phyloP scores from a whole-genome alignment of 1,284 basidiomycete species.

The Puccinia horiana region DNA sequence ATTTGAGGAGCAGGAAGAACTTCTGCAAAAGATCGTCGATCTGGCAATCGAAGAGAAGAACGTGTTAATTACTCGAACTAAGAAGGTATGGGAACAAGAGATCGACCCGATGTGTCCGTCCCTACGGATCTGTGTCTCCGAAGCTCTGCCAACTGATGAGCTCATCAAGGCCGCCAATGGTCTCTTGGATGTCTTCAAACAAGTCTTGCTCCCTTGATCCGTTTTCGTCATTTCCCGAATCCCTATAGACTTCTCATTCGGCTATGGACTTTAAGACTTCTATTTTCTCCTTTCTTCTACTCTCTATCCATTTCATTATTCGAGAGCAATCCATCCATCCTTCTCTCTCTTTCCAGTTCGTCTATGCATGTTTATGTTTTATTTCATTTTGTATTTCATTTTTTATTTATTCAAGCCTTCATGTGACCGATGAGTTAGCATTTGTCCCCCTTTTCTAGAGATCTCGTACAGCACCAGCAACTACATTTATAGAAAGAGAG shows the following conservation, averaged over 20 bases:
- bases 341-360: background rate
- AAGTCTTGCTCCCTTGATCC: slow-evolving; percentile 8
- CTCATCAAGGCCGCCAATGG: slow-evolving; percentile 1
- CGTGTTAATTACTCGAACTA: slow-evolving; percentile 38
- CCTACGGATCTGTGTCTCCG: slow-evolving; percentile 46
- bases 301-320: background rate
- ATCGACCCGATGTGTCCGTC: slow-evolving; percentile 40
- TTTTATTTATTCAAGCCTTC: too few species aligned
- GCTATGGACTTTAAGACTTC: background rate
- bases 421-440: too few species aligned
- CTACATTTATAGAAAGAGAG: too few species aligned
- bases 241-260: background rate
- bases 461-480: too few species aligned
- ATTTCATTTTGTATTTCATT: too few species aligned
- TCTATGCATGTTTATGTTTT: background rate
- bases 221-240: background rate
- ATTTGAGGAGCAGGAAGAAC: slow-evolving; percentile 47
- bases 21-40: slow-evolving; percentile 42
- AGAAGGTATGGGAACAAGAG: slow-evolving; percentile 50
- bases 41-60: slow-evolving; percentile 22
- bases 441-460: too few species aligned
- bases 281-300: background rate
- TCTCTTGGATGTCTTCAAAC: slow-evolving; percentile 33
- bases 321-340: background rate
- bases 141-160: slow-evolving; percentile 16